Evolutionary conservation across 805 yeast genomes (phyloP).

Genomic region (Trichomonascus vanleenenianus): DNA sequence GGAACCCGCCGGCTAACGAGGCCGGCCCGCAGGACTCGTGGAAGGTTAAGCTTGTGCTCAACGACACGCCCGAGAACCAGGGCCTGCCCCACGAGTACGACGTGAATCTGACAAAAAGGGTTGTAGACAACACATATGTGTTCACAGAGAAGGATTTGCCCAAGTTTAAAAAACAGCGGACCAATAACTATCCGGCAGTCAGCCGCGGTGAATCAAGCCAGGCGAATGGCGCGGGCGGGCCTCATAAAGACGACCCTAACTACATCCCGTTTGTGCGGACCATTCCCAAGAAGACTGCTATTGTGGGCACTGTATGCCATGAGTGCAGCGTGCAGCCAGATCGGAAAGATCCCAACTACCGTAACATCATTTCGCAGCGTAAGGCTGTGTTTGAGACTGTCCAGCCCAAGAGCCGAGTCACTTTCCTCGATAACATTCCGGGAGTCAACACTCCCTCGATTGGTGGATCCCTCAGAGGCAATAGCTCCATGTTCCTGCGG

Average conservation of each 20-base stretch:
- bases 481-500: constrained; percentile 56
- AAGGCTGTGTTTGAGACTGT: constrained; percentile 36
- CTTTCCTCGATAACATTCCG: constrained; percentile 68
- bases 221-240: not conserved
- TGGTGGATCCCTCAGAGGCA: constrained; percentile 69
- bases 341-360: constrained; percentile 61
- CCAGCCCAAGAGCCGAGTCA: constrained; percentile 50
- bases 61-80: constrained; percentile 35
- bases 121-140: constrained; percentile 77
- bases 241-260: constrained; percentile 25
- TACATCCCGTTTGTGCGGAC: constrained; percentile 78
- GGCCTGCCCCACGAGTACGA: constrained; percentile 81
- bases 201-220: not conserved
- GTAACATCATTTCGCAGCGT: constrained; percentile 52
- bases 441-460: constrained; percentile 85
- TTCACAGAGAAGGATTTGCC: constrained; percentile 77
- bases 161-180: constrained; percentile 32
- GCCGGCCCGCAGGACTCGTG: constrained; percentile 17
- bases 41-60: constrained; percentile 31
- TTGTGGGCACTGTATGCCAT: constrained; percentile 82
- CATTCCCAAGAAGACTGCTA: constrained; percentile 78
- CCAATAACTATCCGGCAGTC: not conserved
- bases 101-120: constrained; percentile 64
- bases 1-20: constrained; percentile 23
- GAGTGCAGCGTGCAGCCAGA: constrained; percentile 88